phyloP scores from a whole-genome alignment of 768 basidiomycete species.

The Daedaleopsis sinensis region DNA sequence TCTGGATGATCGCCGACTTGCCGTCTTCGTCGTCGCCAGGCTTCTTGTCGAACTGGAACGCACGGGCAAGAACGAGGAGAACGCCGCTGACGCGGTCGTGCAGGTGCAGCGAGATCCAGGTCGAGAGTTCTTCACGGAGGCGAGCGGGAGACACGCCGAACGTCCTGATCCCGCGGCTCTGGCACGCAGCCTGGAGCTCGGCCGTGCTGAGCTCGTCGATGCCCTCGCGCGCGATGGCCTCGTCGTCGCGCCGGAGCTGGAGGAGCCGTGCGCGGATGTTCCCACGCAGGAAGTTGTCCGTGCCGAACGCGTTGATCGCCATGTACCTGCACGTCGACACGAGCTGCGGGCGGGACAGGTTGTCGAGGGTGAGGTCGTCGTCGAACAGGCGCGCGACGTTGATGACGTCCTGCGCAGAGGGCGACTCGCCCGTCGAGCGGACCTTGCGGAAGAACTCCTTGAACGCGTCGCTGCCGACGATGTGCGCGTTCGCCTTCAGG shows the following conservation, averaged over 20 bases:
- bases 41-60: slow-evolving; percentile 89
- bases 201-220: slow-evolving; percentile 88
- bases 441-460: slow-evolving; percentile 99
- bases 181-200: slow-evolving; percentile 91
- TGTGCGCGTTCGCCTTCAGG: slow-evolving; percentile 89
- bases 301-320: slow-evolving; percentile 98
- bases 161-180: slow-evolving; percentile 92
- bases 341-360: slow-evolving; percentile 96
- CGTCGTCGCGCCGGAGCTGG: slow-evolving; percentile 88
- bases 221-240: slow-evolving; percentile 88
- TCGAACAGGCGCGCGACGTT: slow-evolving; percentile 97
- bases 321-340: slow-evolving; percentile 98
- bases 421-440: slow-evolving; percentile 93
- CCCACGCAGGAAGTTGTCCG: slow-evolving; percentile 96
- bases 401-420: slow-evolving; percentile 86
- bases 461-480: slow-evolving; percentile 93
- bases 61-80: slow-evolving; percentile 89
- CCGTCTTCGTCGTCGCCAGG: slow-evolving; percentile 78
- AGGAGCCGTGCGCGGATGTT: slow-evolving; percentile 83
- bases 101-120: slow-evolving; percentile 93
- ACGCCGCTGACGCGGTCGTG: slow-evolving; percentile 93
- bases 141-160: slow-evolving; percentile 84
- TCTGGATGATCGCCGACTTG: slow-evolving; percentile 77
- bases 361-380: slow-evolving; percentile 97
- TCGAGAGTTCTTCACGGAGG: slow-evolving; percentile 84